Evolutionary conservation across 225 moss, liverwort and hornwort species (phyloP).

Genomic region (Physcomitrellopsis africana): DNA sequence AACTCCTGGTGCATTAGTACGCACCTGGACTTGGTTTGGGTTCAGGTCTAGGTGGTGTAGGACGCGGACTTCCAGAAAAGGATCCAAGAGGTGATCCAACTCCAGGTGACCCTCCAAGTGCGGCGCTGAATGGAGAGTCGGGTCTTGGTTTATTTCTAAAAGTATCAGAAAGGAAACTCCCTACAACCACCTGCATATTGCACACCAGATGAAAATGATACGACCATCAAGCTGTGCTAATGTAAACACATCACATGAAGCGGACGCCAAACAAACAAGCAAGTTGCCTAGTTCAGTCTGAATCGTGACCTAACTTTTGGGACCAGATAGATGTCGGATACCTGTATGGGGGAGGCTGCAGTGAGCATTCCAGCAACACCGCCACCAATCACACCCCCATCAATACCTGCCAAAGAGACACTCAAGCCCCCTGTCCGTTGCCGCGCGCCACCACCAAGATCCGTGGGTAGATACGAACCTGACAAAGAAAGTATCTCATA

Average conservation of each 20-base stretch:
- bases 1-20: constrained; percentile 19
- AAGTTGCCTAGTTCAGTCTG: not conserved
- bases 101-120: constrained; percentile 61
- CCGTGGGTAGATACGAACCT: constrained; percentile 86
- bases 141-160: constrained; percentile 42
- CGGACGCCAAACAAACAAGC: not conserved
- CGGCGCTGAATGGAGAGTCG: constrained; percentile 52
- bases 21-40: constrained; percentile 60
- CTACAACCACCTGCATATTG: constrained; percentile 60
- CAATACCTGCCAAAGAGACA: constrained; percentile 88
- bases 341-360: constrained; percentile 98
- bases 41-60: constrained; percentile 52
- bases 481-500: constrained; percentile 95
- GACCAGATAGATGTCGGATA: constrained; percentile 28
- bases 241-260: constrained; percentile 9
- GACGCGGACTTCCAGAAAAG: constrained; percentile 50
- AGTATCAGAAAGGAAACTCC: constrained; percentile 65
- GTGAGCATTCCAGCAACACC: constrained; percentile 94
- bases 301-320: constrained; percentile 8
- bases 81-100: constrained; percentile 51
- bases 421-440: constrained; percentile 95
- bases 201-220: constrained; percentile 22
- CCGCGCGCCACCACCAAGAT: constrained; percentile 72
- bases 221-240: constrained; percentile 13
- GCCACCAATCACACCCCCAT: constrained; percentile 95